Evolutionary conservation across 208 protist genomes (phyloP), one percentile per base, ranked within the genome.

Genomic region (Leishmania amazonensis): DNA sequence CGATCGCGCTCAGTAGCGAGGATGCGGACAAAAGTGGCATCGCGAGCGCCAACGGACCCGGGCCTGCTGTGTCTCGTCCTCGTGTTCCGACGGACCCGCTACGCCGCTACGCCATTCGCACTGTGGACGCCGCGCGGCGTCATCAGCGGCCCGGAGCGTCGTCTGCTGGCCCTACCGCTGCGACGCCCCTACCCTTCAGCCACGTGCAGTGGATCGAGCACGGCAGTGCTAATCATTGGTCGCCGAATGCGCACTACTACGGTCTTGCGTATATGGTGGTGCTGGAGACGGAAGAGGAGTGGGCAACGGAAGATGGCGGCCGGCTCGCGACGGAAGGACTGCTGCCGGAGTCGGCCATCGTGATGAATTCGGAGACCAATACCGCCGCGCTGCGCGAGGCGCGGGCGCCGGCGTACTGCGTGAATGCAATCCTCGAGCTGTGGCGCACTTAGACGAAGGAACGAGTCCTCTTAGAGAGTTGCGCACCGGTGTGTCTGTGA

Each of bases 181-280:
- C 78, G n/a, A n/a, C 76, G 28, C 2, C 53, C 35, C 21, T 76
- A 24, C 75, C 81, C 28, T 85, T 85, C 53, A 81, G 77, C 49
- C 82, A 85, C 47, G 77, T 85, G 49, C 82, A 85, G 60, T 85
- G 82, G 82, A 58, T 85, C 35, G 73, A 79, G 38, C 45, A 75
- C n/a, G 82, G 81, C 31, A 71, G 82, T 54, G 51, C 28, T 4
- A 95, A 97, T 57, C 89, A 85, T 7, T 97, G 94, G 91, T 87
- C 77, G 64, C 68, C 80, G 31, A 75, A 83, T 47, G 82, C 88
- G 73, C 75, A 74, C 62, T 95, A 96, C 84, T 97, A 95, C 76
- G 94, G 91, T 19, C 78, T 97, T 21, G 79, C 94, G 53, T 89
- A 93, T 79, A 86, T 85, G 64, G 91, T 90, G 13, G 91, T 95